Conservation (phyloP, 1,284 basidiomycete species). For the Pholiota adiposa region DNA sequence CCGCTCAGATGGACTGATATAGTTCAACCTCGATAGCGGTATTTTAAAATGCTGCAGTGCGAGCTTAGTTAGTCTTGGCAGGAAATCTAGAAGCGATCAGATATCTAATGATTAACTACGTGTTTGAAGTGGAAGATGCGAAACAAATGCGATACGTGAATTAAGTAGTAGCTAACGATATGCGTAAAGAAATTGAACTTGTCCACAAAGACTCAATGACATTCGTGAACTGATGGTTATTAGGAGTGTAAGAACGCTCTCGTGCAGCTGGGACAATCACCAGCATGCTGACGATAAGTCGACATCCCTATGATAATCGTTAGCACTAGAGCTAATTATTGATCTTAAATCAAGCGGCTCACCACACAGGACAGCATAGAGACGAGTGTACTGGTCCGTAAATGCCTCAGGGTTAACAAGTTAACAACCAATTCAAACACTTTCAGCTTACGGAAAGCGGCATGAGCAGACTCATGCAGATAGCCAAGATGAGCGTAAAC, state of each 20-base stretch:
- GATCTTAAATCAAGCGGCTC: not conserved
- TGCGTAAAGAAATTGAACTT: not conserved
- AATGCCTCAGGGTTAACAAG: not conserved
- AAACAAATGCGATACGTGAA: constrained; percentile 5
- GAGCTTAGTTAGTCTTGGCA: too few species aligned
- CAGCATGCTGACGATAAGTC: constrained; percentile 20
- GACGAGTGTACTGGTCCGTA: constrained; percentile 13
- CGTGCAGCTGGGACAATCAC: constrained; percentile 1
- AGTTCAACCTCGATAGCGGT: too few species aligned
- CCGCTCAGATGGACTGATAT: too few species aligned
- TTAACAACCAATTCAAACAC: too few species aligned
- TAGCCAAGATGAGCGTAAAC: constrained; percentile 18
- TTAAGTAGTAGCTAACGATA: not conserved
- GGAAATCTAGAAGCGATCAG: too few species aligned
- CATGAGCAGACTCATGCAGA: constrained; percentile 19
- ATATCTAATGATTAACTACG: too few species aligned
- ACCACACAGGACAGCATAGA: constrained; percentile 15
- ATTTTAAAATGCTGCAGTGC: too few species aligned
- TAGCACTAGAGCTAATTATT: not conserved
- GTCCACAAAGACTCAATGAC: constrained; percentile 18
- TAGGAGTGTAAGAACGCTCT: not conserved
- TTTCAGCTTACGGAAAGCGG: constrained; percentile 20
- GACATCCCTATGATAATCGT: constrained; percentile 20
- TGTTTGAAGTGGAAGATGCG: not conserved
- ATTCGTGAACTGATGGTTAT: constrained; percentile 16